A percentile compares a stretch with the other conserved stretches of the same genome.
Evolutionary conservation across 2,329 filamentous ascomycete genomes (phyloP).

Genomic region (Lachnellula subtilissima): DNA sequence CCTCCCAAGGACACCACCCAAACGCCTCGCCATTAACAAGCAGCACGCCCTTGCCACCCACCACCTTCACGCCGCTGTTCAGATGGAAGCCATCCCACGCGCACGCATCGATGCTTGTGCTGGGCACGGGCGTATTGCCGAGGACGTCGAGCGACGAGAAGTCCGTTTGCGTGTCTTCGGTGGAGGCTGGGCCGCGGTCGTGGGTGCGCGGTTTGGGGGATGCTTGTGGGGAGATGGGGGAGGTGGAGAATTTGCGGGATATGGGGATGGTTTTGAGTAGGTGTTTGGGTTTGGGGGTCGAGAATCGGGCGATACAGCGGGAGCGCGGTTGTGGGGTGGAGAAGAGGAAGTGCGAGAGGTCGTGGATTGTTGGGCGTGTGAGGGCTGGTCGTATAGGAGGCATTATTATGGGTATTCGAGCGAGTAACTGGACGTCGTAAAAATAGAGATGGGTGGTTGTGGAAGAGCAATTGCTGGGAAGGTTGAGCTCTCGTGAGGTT

Average conservation of each 20-base stretch:
- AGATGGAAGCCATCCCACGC: constrained; percentile 79
- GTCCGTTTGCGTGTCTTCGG: constrained; percentile 62
- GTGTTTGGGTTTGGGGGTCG: background rate
- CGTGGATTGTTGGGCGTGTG: constrained; percentile 23
- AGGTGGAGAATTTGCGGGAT: constrained; percentile 3
- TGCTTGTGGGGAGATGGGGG: background rate
- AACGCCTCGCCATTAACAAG: constrained; percentile 86
- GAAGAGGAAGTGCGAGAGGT: constrained; percentile 23
- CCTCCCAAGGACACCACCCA: constrained; percentile 77
- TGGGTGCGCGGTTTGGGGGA: constrained; percentile 35
- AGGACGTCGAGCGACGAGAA: constrained; percentile 76
- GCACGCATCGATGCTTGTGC: constrained; percentile 80
- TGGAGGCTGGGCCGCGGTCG: constrained; percentile 56
- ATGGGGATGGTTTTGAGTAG: background rate
- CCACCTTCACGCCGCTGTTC: constrained; percentile 71
- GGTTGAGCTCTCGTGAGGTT: background rate
- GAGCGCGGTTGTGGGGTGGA: constrained; percentile 8
- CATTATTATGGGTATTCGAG: constrained; percentile 12
- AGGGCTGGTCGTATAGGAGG: constrained; percentile 11
- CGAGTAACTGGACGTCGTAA: too few species aligned
- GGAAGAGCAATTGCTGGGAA: background rate
- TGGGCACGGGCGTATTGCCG: constrained; percentile 66
- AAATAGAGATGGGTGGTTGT: background rate
- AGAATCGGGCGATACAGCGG: constrained; percentile 8
- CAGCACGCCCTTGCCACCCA: constrained; percentile 66